phyloP scores from a whole-genome alignment of 495 filamentous ascomycete genomes.

The Hyaloscypha hepaticicola region DNA sequence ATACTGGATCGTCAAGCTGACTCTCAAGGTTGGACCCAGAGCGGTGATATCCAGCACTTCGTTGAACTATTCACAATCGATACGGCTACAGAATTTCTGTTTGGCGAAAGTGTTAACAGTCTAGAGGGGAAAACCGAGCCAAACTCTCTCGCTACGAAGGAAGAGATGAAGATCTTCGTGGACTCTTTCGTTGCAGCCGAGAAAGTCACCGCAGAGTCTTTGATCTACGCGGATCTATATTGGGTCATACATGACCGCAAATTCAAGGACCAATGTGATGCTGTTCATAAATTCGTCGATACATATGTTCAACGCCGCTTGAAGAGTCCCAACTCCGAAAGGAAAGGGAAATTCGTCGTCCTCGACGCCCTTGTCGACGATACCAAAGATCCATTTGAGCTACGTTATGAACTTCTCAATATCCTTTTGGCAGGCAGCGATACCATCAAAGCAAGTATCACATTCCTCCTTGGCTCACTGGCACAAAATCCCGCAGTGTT shows the following conservation, averaged over 20 bases:
- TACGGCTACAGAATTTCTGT: slow-evolving; percentile 68
- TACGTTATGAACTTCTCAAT: slow-evolving; percentile 41
- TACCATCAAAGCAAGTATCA: slow-evolving; percentile 55
- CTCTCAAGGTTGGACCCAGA: slow-evolving; percentile 20
- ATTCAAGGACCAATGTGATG: not conserved
- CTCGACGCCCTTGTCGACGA: slow-evolving; percentile 70
- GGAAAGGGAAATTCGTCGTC: slow-evolving; percentile 58
- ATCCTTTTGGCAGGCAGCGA: slow-evolving; percentile 51
- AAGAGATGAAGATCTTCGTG: not conserved
- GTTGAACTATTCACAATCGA: slow-evolving; percentile 66
- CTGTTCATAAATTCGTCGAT: not conserved
- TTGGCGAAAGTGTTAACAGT: slow-evolving; percentile 47
- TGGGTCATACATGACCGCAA: not conserved
- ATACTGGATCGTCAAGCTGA: not conserved
- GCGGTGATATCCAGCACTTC: slow-evolving; percentile 56
- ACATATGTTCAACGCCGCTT: not conserved
- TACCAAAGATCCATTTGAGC: slow-evolving; percentile 59
- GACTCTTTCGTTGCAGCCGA: not conserved
- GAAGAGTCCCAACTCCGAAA: not conserved
- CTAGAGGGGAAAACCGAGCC: slow-evolving; percentile 2
- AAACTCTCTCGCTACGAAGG: not conserved
- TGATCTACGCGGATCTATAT: not conserved
- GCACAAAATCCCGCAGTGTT: slow-evolving; percentile 53
- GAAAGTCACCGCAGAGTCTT: not conserved
- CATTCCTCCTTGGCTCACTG: slow-evolving; percentile 55